phyloP scores from a whole-genome alignment of 2,329 filamentous ascomycete species.

The Neonectria sp. region DNA sequence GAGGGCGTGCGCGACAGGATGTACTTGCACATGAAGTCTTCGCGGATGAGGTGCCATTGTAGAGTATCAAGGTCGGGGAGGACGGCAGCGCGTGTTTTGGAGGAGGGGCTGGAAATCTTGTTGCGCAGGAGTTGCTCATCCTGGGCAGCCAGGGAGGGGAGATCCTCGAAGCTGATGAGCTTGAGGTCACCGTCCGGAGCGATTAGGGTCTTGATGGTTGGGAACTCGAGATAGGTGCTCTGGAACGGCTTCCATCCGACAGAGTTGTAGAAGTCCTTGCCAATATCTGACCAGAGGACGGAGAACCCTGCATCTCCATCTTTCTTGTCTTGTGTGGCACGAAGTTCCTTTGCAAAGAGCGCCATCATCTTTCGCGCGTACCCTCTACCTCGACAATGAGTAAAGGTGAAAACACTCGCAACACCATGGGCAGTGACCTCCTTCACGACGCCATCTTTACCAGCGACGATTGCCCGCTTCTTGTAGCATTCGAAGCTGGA shows the following conservation, averaged over 20 bases:
- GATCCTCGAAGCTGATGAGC: constrained; percentile 71
- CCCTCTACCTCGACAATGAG: constrained; percentile 76
- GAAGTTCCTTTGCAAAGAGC: constrained; percentile 69
- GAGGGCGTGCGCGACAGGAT: constrained; percentile 71
- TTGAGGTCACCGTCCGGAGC: constrained; percentile 47
- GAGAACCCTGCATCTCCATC: constrained; percentile 72
- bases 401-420: constrained; percentile 83
- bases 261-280: constrained; percentile 84
- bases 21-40: constrained; percentile 81
- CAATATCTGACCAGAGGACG: constrained; percentile 89
- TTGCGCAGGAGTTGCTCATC: constrained; percentile 76
- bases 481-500: constrained; percentile 76
- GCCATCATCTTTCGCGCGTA: constrained; percentile 85
- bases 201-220: constrained; percentile 48
- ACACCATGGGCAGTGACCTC: constrained; percentile 81
- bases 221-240: constrained; percentile 80
- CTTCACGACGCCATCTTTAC: constrained; percentile 50
- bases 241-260: constrained; percentile 84
- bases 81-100: constrained; percentile 53
- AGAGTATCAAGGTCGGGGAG: constrained; percentile 51
- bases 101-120: constrained; percentile 58
- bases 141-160: constrained; percentile 72
- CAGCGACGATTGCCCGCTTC: constrained; percentile 69
- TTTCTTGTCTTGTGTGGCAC: constrained; percentile 43
- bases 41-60: constrained; percentile 79